Percentiles rank a stretch among this genome's conserved stretches.
These are phyloP conservation scores for Apiospora marii DNA, from an alignment of 2,329 filamentous ascomycete genomes.

Conservation along the genomic window DNA sequence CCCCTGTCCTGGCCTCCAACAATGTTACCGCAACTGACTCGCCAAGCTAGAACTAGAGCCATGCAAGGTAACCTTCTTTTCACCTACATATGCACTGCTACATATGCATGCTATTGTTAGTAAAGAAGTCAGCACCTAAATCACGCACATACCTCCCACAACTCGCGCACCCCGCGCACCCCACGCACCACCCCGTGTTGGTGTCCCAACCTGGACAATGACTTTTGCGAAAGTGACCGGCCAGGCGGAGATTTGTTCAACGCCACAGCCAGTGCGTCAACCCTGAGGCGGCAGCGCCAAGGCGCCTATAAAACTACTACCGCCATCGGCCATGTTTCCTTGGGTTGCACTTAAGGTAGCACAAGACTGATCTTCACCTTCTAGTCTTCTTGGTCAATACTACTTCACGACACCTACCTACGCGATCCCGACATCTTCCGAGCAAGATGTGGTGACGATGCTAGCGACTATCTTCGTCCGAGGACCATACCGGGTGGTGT, in stretches of 20 bases:
- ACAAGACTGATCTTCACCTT: background rate
- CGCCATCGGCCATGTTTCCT: background rate
- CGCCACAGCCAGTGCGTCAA: no score
- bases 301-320: background rate
- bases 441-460: background rate
- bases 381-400: background rate
- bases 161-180: background rate
- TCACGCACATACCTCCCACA: background rate
- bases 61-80: slow-evolving; percentile 18
- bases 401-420: background rate
- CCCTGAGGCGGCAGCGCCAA: background rate
- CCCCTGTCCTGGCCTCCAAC: background rate
- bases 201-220: background rate
- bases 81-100: background rate
- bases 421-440: background rate
- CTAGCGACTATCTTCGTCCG: background rate
- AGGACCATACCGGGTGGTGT: background rate
- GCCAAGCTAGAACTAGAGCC: background rate
- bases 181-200: background rate
- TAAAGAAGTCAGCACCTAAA: background rate
- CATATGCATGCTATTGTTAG: background rate
- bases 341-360: slow-evolving; percentile 12
- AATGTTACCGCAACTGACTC: background rate
- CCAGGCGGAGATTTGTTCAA: background rate
- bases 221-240: no score